Base-by-base conservation (phyloP, 441 rosid species). In the Erodium moschatum region DNA sequence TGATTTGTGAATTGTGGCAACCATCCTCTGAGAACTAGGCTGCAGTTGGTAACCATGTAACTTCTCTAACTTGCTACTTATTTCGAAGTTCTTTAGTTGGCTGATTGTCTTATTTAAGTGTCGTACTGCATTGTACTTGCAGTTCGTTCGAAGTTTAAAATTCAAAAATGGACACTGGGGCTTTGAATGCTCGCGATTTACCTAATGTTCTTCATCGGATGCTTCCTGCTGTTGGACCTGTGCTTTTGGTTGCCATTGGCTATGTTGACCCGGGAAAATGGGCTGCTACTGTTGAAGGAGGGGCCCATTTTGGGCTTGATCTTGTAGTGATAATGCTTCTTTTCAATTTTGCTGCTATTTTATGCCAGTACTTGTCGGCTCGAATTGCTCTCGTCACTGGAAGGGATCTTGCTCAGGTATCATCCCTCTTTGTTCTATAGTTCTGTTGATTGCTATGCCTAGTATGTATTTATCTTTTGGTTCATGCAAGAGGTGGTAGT, bases 331-430 rank as follows among this genome's bases (percentile, higher is more conserved):
- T 85, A 15, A 79, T 87, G 92, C 79, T 95, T 16, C 71, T 85
- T 70, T 95, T 91, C 83, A 90, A 81, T 73, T 76, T 86, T 73
- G 90, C 90, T 46, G 95, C 96, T 75, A 84, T 95, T 80, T 79
- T 95, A 70, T 91, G 96, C 75, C 97, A 95, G 61, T 89, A 87
- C 79, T 84, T 95, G 24, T 81, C 97, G 12, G 97, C 90, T 73
- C 83, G 83, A 27, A 83, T 95, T 64, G 86, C 83, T 74, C 80
- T 90, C 72, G 88, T 85, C 56, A 91, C 97, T 44, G 94, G 90
- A 80, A 86, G 78, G 79, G 86, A 91, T 79, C 91, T 95, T 72
- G 91, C 97, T 63, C 88, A 86, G 97, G 99, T 90, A 85, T 63
- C 40, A 42, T 33, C 65, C 61, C 35, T 16, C 69, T 64, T 50